Evolutionary conservation across 1,284 basidiomycete genomes (phyloP), one percentile per base, ranked within the genome.

Genomic region (Sanguinoderma infundibulare): DNA sequence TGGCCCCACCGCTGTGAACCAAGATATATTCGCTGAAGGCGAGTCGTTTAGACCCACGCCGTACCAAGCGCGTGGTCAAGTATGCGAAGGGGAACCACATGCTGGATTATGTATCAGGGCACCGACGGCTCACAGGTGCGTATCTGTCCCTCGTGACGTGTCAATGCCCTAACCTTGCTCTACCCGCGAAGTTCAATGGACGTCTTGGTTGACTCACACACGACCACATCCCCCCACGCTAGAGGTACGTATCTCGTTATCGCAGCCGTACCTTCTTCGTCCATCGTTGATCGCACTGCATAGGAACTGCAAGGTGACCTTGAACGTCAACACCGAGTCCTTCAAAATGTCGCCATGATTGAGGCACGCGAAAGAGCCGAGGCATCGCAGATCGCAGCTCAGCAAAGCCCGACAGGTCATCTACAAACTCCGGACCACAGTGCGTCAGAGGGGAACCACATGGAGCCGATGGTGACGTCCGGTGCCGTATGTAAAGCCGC

Each of bases 151-250:
- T 3, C 14, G 20, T 5, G 5, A 39, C 44, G 20, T 22, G 3
- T 24, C 14, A 17, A 50, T 17, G 8, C 28, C 50, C 34, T 34
- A 26, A 52, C 46, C 28, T 30, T 30, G n/a, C 26, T 15, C 5
- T 35, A 14, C 12, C n/a, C 2, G 34, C 22, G 8, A 44, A 75
- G 74, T 73, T 2, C 74, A 75, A 52, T 75, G 74, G 74, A 70
- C 67, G 10, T 65, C 74, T 5, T 75, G 74, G 74, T 53, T 75
- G n/a, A 72, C 73, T 9, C 74, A 75, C 52, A 75, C 74, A 5
- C 65, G 74, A 5, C 51, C 53, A 3, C 66, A 73, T 54, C 70
- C 73, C n/a, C 74, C 74, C 3, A 70, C 69, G 0, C 22, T 73
- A 3, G 67, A 73, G 62, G 73, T 60, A 53, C 28, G 58, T 40